Base-by-base conservation (phyloP, 2,329 filamentous ascomycete genomes). In the Rhynchosporium secalis region DNA sequence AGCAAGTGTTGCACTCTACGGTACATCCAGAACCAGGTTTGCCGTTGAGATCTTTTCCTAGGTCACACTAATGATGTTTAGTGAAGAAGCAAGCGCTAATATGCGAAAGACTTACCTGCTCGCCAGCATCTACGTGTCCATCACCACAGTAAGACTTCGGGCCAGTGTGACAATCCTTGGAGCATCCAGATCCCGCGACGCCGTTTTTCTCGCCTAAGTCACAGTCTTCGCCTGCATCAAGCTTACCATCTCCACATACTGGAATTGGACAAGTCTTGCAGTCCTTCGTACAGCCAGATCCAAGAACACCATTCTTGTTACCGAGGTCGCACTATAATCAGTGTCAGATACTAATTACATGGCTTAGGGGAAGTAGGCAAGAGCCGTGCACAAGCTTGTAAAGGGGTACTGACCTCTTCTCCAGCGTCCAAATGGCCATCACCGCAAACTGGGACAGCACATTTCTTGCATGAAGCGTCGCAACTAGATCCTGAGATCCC, bases 241-340 rank as follows among this genome's bases (percentile, higher is more conserved):
- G 26, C 7, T 45, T 45, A 3, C 58, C 58, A 55, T 60, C 48
- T 48, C 58, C 58, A 20, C 58, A 60, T 1, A 55, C 58, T 2
- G 40, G 58, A 15, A 54, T 26, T 12, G 47, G 20, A 28, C 58
- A 60, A 13, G 12, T 55, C 36, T 43, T 55, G 33, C 59, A 61
- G 33, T 62, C 46, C 13, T 43, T 54, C 29, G 60, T 56, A 15
- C 60, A 62, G 1, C 60, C 60, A n/a, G 54, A 57, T n/a, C 46
- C 28, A 26, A 8, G 13, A n/a, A 40, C 15, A n/a, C 59, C 59
- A 46, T 61, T 61, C 15, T 56, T 13, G 33, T 52, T 26, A 10
- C 60, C 60, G 9, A 62, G 60, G 31, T 62, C 60, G 51, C 60
- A 62, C n/a, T 62, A 28, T 15, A 8, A 38, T 20, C 20, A 13